Conservation (phyloP, 176 grass and related monocot species). For the Eremochloa ophiuroides region DNA sequence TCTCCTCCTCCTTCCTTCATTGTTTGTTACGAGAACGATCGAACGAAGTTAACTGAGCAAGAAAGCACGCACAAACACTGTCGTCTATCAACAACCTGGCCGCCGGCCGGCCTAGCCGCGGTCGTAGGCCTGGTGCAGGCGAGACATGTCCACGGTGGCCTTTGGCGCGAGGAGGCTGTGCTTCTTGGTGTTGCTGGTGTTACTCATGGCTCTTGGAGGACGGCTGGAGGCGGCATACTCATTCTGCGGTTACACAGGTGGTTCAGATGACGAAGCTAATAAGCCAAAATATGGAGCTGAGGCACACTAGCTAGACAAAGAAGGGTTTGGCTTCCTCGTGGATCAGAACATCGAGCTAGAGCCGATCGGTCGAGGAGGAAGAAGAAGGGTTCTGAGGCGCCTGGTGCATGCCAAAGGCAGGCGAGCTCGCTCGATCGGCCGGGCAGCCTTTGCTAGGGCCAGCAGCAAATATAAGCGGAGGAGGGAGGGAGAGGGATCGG, state of each 20-base stretch:
- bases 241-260: background rate
- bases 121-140: constrained; percentile 41
- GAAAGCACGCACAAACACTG: no score
- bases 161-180: constrained; percentile 26
- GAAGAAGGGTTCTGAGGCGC: background rate
- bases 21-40: background rate
- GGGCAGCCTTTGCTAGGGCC: background rate
- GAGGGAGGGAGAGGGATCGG: background rate
- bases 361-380: background rate
- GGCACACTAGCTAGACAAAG: background rate
- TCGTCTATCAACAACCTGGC: no score
- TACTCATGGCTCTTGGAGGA: constrained; percentile 21
- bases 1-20: constrained; percentile 39
- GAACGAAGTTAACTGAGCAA: no score
- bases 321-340: background rate
- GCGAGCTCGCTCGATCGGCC: background rate
- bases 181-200: constrained; percentile 6
- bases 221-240: constrained; percentile 12
- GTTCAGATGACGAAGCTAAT: background rate
- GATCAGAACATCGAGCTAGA: background rate
- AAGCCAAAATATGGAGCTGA: background rate
- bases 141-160: constrained; percentile 37
- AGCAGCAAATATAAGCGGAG: background rate
- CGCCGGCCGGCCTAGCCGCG: constrained; percentile 24
- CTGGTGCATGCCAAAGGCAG: background rate